phyloP scores from a whole-genome alignment of 441 rosid genomes.

The Arabidopsis lyrata region DNA sequence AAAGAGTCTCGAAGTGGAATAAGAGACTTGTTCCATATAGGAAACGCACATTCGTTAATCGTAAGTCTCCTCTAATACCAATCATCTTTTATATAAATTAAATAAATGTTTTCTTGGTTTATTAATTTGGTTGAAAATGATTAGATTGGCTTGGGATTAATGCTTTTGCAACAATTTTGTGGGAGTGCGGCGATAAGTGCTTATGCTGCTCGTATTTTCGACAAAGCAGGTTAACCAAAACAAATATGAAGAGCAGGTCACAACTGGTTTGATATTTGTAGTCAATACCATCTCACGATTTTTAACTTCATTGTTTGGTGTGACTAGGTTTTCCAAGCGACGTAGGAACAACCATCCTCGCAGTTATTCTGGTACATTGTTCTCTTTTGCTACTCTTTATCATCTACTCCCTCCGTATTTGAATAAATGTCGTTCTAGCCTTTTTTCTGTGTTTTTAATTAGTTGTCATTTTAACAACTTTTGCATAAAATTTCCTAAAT shows the following conservation, averaged over 20 bases:
- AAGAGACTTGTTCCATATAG: slow-evolving; percentile 40
- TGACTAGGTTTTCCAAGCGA: slow-evolving; percentile 37
- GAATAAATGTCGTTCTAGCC: too few relatives aligned
- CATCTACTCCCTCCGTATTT: too few relatives aligned
- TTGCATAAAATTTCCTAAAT: too few relatives aligned
- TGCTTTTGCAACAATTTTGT: slow-evolving; percentile 67
- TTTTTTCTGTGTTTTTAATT: too few relatives aligned
- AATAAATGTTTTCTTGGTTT: too few relatives aligned
- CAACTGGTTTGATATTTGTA: not conserved
- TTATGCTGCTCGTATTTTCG: slow-evolving; percentile 56
- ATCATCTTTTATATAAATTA: too few relatives aligned
- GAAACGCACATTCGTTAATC: slow-evolving; percentile 56
- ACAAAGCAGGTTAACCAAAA: slow-evolving; percentile 39
- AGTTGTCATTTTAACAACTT: too few relatives aligned
- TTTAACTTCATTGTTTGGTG: not conserved
- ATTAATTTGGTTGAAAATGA: slow-evolving; percentile 9
- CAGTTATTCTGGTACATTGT: slow-evolving; percentile 34
- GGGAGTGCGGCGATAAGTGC: slow-evolving; percentile 59
- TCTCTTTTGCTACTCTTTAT: not conserved
- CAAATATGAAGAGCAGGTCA: not conserved
- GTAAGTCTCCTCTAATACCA: slow-evolving; percentile 49
- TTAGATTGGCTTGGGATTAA: slow-evolving; percentile 75
- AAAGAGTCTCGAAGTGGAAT: slow-evolving; percentile 35
- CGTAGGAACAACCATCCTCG: slow-evolving; percentile 44
- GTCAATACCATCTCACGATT: not conserved